These are phyloP conservation scores for Stromatinia cepivora DNA, from an alignment of 2,329 filamentous ascomycete species.

Conservation along the genomic window DNA sequence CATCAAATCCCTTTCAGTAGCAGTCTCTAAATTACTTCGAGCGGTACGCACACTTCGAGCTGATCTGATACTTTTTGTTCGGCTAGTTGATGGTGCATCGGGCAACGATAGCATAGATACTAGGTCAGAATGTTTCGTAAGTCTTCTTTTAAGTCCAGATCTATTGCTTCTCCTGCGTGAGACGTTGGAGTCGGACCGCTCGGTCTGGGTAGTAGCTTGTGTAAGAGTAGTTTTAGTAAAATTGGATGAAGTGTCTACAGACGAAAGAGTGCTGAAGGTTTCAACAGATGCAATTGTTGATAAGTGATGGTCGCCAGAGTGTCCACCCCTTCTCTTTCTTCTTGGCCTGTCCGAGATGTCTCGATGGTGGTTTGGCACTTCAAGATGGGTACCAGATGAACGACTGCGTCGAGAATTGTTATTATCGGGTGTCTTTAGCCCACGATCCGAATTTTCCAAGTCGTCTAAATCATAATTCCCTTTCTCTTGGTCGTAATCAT, in stretches of 20 bases:
- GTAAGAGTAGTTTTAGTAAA: conserved; percentile 46
- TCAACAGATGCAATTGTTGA: conserved; percentile 40
- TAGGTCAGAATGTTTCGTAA: conserved; percentile 90
- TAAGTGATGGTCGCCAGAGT: conserved; percentile 34
- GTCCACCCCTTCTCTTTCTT: conserved; percentile 30
- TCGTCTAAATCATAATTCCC: conserved; percentile 29
- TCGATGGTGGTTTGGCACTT: conserved; percentile 23
- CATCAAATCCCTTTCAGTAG: conserved; percentile 74
- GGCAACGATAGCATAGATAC: conserved; percentile 87
- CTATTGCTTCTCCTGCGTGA: conserved; percentile 35
- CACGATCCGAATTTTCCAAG: conserved; percentile 20
- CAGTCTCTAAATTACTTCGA: conserved; percentile 63
- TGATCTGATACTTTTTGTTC: conserved; percentile 70
- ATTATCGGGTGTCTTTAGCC: conserved; percentile 24
- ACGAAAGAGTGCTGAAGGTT: conserved; percentile 33
- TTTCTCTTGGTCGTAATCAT: conserved; percentile 29
- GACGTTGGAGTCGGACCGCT: conserved; percentile 31
- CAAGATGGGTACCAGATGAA: conserved; percentile 23
- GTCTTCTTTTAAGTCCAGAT: conserved; percentile 55
- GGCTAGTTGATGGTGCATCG: conserved; percentile 54
- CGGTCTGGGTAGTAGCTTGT: conserved; percentile 39
- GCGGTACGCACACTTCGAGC: conserved; percentile 76
- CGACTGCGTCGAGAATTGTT: conserved; percentile 22
- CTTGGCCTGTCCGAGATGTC: conserved; percentile 25
- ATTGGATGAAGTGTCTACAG: conserved; percentile 33